These are phyloP conservation scores for Ottelia alismoides DNA, from an alignment of 106 monocot genomes.

Conservation along the genomic window DNA sequence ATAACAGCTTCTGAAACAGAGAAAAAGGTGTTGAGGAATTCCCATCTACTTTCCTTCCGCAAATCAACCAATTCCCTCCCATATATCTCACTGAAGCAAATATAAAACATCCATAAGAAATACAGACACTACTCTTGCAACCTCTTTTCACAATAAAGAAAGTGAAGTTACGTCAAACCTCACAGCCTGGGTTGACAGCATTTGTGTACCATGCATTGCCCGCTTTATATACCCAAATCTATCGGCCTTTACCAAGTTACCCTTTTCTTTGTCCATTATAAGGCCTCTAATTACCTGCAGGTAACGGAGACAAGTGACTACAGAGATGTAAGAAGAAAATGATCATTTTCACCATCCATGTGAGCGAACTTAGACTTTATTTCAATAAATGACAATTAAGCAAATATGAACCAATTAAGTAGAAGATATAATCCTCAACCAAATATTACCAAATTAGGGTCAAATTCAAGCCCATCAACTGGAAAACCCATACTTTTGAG, in stretches of 20 bases:
- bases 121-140: too few relatives aligned
- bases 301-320: background rate
- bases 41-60: conserved; percentile 83
- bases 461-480: conserved; percentile 78
- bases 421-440: too few relatives aligned
- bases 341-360: background rate
- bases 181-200: conserved; percentile 73
- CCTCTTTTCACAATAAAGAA: too few relatives aligned
- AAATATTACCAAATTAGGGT: conserved; percentile 81
- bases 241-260: conserved; percentile 91
- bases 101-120: too few relatives aligned
- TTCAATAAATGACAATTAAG: too few relatives aligned
- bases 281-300: conserved; percentile 89
- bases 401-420: too few relatives aligned
- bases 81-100: conserved; percentile 75
- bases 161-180: conserved; percentile 28
- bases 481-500: conserved; percentile 89
- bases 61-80: conserved; percentile 96
- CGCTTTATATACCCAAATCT: conserved; percentile 92
- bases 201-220: conserved; percentile 92
- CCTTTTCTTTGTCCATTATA: conserved; percentile 91
- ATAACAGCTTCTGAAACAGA: conserved; percentile 99
- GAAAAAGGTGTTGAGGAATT: conserved; percentile 92
- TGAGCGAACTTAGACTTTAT: too few relatives aligned
- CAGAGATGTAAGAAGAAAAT: background rate